Evolutionary conservation across 306 rosid genomes (phyloP), one percentile per base, ranked within the genome.

Genomic region (Vicia sativa): DNA sequence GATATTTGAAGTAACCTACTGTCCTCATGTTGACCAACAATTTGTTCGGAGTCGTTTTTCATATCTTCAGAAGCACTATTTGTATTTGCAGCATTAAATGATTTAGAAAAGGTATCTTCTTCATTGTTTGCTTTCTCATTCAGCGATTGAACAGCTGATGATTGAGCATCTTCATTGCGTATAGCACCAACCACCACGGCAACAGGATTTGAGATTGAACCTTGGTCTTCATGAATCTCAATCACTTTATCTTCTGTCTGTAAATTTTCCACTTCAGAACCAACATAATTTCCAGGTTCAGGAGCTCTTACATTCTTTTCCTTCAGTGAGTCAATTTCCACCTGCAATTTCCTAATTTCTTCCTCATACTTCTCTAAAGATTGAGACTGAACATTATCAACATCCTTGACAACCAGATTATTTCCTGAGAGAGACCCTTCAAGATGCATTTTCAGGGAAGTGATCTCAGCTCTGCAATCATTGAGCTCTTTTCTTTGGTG

Each of bases 381-480:
- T 58, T 75, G 78, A 67, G 83, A 74, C 75, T 79, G 87, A 53
- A 68, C 77, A 77, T 75, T 65, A 67, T 84, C 76, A 59, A 70
- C 68, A 50, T 93, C 89, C 67, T 46, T 42, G 39, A 66, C 77
- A 43, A 69, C 68, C 25, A 72, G 71, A 82, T 70, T 76, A 61
- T 52, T 68, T 68, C 89, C 87, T 29, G 75, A 79, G 61, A 5
- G 58, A 79, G 85, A 90, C 60, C 89, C 96, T 73, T 80, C 95
- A 78, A 81, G 84, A 29, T 85, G 95, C 96, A 88, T 72, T 84
- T 90, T 93, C 82, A 93, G 82, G 19, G 96, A 84, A 56, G 92
- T 83, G 79, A 93, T 86, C 86, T 93, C 99, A 75, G 91, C 80
- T 82, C 89, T 83, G 74, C 96, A 88, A 60, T 77, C 90, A 85